phyloP scores from a whole-genome alignment of 139 green algal genomes.

The Pseudopediastrum boryanum region DNA sequence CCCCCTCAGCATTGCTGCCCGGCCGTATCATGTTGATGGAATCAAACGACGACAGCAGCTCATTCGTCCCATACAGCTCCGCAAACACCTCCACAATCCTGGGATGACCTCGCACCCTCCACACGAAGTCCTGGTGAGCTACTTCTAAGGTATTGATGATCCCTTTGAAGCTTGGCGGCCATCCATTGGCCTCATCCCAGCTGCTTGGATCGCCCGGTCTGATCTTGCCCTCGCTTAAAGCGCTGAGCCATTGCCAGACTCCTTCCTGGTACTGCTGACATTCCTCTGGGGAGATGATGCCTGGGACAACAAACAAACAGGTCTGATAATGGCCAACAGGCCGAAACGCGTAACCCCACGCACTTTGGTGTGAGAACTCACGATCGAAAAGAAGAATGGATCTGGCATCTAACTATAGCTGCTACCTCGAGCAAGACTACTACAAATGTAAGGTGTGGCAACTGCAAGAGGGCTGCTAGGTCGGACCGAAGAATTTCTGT shows the following conservation, averaged over 20 bases:
- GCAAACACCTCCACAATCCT: conserved; percentile 1
- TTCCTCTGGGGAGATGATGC: too few species aligned
- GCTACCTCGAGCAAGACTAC: too few species aligned
- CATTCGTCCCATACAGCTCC: conserved; percentile 4
- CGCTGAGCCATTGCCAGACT: background rate
- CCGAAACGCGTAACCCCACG: too few species aligned
- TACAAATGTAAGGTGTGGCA: too few species aligned
- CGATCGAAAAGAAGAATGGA: too few species aligned
- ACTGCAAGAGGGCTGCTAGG: too few species aligned
- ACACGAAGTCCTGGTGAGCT: conserved; percentile 15
- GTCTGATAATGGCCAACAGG: too few species aligned
- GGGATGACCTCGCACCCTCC: background rate
- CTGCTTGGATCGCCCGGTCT: background rate
- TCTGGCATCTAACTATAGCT: too few species aligned
- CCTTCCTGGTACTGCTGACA: conserved; percentile 9
- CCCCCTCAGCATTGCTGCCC: background rate
- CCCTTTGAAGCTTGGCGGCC: background rate
- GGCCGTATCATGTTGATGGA: conserved; percentile 3
- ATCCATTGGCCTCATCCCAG: background rate
- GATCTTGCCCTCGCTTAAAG: background rate
- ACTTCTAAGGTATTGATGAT: conserved; percentile 9
- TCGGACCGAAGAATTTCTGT: too few species aligned
- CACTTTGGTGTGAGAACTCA: too few species aligned
- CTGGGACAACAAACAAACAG: too few species aligned
- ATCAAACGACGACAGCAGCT: background rate